Evolutionary conservation across 768 basidiomycete genomes (phyloP).

Genomic region (Ramaria sp.): DNA sequence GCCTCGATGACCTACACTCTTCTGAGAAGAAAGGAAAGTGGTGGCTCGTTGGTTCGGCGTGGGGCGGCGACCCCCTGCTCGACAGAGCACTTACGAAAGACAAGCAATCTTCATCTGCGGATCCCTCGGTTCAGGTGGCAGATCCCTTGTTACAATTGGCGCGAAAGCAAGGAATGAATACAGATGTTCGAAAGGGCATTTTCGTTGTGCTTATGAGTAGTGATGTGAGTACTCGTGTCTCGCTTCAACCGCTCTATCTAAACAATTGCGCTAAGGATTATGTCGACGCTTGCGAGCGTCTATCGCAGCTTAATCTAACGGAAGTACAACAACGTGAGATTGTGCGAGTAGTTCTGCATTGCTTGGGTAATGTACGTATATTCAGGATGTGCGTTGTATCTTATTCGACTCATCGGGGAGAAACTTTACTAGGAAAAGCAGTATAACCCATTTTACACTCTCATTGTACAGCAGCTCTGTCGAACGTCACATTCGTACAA

Average conservation of each 20-base stretch:
- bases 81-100: slow-evolving; percentile 35
- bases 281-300: slow-evolving; percentile 87
- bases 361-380: slow-evolving; percentile 69
- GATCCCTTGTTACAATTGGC: slow-evolving; percentile 61
- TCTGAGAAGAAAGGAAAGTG: slow-evolving; percentile 88
- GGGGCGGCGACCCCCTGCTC: slow-evolving; percentile 84
- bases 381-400: slow-evolving; percentile 6
- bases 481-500: slow-evolving; percentile 70
- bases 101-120: slow-evolving; percentile 17
- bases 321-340: slow-evolving; percentile 93
- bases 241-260: not conserved
- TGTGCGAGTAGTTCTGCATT: slow-evolving; percentile 84
- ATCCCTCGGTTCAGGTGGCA: slow-evolving; percentile 22
- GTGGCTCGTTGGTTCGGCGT: slow-evolving; percentile 98
- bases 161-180: slow-evolving; percentile 95
- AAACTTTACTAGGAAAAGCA: slow-evolving; percentile 53
- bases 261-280: slow-evolving; percentile 58
- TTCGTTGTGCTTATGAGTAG: slow-evolving; percentile 95
- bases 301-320: slow-evolving; percentile 71
- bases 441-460: slow-evolving; percentile 93
- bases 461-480: slow-evolving; percentile 79
- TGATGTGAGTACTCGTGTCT: slow-evolving; percentile 45
- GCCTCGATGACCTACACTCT: slow-evolving; percentile 73
- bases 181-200: slow-evolving; percentile 82
- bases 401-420: not conserved